A percentile compares a stretch with the other conserved stretches of the same genome.
Conservation (phyloP, 176 grass and related monocot genomes). For the Aegilops tauschii region DNA sequence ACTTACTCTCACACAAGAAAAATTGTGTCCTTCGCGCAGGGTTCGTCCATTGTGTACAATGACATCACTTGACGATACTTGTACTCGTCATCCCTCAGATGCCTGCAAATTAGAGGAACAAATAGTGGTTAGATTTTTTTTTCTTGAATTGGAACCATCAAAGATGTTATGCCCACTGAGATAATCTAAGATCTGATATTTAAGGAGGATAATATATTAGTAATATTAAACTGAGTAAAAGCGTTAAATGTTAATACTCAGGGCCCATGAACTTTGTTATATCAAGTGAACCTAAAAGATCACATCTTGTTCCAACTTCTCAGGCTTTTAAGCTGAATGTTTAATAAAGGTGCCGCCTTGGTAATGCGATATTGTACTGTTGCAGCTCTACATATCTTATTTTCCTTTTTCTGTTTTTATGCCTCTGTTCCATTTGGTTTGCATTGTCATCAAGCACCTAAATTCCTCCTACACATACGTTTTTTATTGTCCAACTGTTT, state of each 20-base stretch:
- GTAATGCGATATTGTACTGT: conserved; percentile 33
- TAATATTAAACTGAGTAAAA: neutral
- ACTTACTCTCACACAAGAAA: conserved; percentile 40
- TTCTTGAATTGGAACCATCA: neutral
- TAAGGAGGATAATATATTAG: neutral
- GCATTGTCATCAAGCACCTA: neutral
- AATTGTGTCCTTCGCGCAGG: conserved; percentile 5
- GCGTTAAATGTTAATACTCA: conserved; percentile 26
- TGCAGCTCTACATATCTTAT: conserved; percentile 26
- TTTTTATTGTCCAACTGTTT: neutral
- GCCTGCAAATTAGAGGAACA: conserved; percentile 14
- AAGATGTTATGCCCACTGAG: no score
- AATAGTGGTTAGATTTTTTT: neutral
- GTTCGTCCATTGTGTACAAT: conserved; percentile 23
- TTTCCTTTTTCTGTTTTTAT: neutral
- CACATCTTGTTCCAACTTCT: conserved; percentile 40
- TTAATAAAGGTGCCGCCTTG: conserved; percentile 37
- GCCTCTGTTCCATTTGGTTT: neutral
- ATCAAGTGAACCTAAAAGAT: conserved; percentile 49
- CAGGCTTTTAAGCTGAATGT: conserved; percentile 15
- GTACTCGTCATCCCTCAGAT: neutral
- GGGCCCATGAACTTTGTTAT: conserved; percentile 37
- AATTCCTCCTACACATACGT: no score
- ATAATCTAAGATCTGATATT: neutral
- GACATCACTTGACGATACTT: conserved; percentile 2